Conservation (phyloP, 768 basidiomycete species). For the Termitomyces sp. region DNA sequence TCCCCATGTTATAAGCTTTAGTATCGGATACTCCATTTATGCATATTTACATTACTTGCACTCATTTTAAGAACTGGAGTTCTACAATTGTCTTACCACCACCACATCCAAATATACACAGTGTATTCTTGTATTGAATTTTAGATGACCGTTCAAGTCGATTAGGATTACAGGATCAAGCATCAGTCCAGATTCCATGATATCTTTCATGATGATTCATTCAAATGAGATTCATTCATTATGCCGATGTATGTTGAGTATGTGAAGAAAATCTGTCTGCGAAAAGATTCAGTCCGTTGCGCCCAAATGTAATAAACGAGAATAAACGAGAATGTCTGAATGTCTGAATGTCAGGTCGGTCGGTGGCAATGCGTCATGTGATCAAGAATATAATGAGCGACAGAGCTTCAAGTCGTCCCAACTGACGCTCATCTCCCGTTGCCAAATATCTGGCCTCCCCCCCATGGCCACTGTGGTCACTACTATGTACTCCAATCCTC, state of each 20-base stretch:
- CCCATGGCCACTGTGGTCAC: constrained; percentile 28
- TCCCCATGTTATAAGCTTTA: neutral
- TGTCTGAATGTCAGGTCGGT: too few relatives aligned
- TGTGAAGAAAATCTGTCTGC: neutral
- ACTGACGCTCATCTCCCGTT: constrained; percentile 6
- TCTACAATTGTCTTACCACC: neutral
- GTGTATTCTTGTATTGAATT: neutral
- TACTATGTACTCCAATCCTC: constrained; percentile 20
- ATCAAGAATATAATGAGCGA: constrained; percentile 10
- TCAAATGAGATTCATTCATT: neutral
- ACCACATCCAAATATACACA: neutral
- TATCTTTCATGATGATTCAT: neutral
- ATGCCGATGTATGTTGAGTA: neutral
- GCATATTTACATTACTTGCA: neutral
- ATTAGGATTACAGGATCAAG: neutral
- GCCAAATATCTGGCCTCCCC: constrained; percentile 5
- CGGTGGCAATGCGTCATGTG: neutral
- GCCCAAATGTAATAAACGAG: neutral
- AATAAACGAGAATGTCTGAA: too few relatives aligned
- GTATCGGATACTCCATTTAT: neutral
- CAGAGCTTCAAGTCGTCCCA: constrained; percentile 4
- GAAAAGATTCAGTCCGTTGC: neutral
- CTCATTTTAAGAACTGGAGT: neutral
- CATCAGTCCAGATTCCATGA: neutral
- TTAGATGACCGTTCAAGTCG: neutral